phyloP scores from a whole-genome alignment of 495 filamentous ascomycete species.

The Penicillium malachiteum region DNA sequence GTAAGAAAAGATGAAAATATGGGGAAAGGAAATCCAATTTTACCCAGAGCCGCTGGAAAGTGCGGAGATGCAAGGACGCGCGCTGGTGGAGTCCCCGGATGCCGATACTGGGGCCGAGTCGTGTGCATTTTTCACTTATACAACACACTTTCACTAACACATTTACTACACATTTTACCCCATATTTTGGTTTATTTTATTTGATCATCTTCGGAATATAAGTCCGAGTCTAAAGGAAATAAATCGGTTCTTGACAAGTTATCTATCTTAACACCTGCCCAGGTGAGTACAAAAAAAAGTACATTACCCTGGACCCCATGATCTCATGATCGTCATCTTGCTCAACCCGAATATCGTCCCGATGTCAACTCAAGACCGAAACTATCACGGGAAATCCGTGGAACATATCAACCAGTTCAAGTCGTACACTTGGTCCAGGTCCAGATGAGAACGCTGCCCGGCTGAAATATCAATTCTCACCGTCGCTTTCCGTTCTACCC shows the following conservation, averaged over 20 bases:
- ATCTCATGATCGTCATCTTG: slow-evolving; percentile 20
- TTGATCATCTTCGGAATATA: no score
- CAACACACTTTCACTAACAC: no score
- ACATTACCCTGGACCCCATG: background rate
- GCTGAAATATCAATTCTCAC: slow-evolving; percentile 20
- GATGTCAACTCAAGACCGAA: background rate
- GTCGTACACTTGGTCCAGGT: slow-evolving; percentile 9
- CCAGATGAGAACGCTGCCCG: slow-evolving; percentile 7
- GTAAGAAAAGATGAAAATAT: slow-evolving; percentile 9
- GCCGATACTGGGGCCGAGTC: slow-evolving; percentile 5
- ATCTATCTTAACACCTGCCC: no score
- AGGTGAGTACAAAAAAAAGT: no score
- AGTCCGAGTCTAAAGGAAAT: slow-evolving; percentile 6
- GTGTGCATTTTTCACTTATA: background rate
- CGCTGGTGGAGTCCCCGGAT: slow-evolving; percentile 21
- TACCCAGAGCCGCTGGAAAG: slow-evolving; percentile 28
- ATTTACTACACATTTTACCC: background rate
- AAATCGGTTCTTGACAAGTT: no score
- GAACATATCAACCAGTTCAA: slow-evolving; percentile 3
- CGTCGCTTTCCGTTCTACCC: slow-evolving; percentile 9
- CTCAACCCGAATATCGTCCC: slow-evolving; percentile 4
- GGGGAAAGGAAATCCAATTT: slow-evolving; percentile 12
- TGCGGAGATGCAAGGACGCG: slow-evolving; percentile 32
- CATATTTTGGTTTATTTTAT: background rate
- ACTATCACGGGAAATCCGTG: slow-evolving; percentile 12